phyloP scores from a whole-genome alignment of 169 alveolate species.

The Cystoisospora suis region DNA sequence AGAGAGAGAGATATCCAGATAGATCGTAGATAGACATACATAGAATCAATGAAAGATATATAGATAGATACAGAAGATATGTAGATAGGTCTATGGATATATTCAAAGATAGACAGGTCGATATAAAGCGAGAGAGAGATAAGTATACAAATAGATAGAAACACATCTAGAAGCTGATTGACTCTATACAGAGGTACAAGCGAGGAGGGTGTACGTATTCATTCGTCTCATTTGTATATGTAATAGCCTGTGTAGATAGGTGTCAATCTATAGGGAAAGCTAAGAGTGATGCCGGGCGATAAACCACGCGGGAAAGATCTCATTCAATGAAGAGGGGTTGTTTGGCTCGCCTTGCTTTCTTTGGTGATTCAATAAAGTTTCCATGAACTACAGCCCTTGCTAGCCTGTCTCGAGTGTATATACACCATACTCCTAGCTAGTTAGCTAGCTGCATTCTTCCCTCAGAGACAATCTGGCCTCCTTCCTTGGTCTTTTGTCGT shows the following conservation, averaged over 20 bases:
- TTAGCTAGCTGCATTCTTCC: background rate
- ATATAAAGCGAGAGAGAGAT: background rate
- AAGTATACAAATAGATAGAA: background rate
- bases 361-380: background rate
- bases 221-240: background rate
- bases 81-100: constrained; percentile 64
- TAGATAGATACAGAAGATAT: background rate
- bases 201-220: background rate
- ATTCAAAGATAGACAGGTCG: background rate
- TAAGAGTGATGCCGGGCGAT: background rate
- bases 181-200: background rate
- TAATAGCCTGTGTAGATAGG: background rate
- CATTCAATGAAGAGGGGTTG: constrained; percentile 71
- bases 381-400: background rate
- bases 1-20: background rate
- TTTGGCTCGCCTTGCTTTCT: too few relatives aligned
- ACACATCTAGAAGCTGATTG: background rate
- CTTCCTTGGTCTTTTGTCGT: background rate
- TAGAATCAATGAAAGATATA: background rate
- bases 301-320: constrained; percentile 66
- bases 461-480: background rate
- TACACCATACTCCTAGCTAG: background rate
- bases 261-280: background rate
- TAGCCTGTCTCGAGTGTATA: background rate
- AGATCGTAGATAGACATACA: background rate